Evolutionary conservation across 2,329 filamentous ascomycete species (phyloP).

Genomic region (Aspergillus sp.): DNA sequence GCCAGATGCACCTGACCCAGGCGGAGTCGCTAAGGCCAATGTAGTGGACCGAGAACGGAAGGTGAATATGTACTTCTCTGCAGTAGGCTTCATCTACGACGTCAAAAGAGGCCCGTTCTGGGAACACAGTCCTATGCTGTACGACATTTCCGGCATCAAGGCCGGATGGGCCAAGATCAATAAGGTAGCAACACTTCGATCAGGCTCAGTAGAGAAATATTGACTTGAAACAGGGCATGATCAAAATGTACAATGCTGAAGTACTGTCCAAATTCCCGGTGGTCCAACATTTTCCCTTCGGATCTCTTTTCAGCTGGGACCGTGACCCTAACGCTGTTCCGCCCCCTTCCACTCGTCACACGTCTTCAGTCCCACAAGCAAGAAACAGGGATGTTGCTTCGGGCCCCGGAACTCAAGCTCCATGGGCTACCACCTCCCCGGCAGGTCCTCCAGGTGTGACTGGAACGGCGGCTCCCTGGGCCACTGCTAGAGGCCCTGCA

Average conservation of each 20-base stretch:
- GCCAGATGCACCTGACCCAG: conserved; percentile 67
- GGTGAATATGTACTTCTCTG: conserved; percentile 87
- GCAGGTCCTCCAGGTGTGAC: conserved; percentile 16
- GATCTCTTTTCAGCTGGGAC: conserved; percentile 76
- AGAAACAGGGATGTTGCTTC: conserved; percentile 21
- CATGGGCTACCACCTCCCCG: conserved; percentile 31
- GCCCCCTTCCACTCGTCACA: conserved; percentile 55
- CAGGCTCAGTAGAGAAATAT: not conserved
- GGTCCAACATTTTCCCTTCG: conserved; percentile 92
- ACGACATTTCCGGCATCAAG: conserved; percentile 86
- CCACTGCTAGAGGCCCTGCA: conserved; percentile 17
- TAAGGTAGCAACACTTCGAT: conserved; percentile 49
- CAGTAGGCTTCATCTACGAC: conserved; percentile 94
- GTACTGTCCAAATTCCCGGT: conserved; percentile 96
- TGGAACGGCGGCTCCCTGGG: conserved; percentile 32
- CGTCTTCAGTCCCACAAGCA: conserved; percentile 33
- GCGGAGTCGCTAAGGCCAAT: conserved; percentile 64
- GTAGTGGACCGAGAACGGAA: conserved; percentile 65
- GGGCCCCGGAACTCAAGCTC: conserved; percentile 31
- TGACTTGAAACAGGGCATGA: conserved; percentile 68
- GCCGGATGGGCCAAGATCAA: conserved; percentile 99
- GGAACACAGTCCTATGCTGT: conserved; percentile 93
- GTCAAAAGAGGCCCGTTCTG: conserved; percentile 96
- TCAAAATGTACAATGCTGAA: conserved; percentile 99
- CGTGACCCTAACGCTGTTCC: conserved; percentile 59